Base-by-base conservation (phyloP, 2,329 filamentous ascomycete species). In the Fusarium irregulare region DNA sequence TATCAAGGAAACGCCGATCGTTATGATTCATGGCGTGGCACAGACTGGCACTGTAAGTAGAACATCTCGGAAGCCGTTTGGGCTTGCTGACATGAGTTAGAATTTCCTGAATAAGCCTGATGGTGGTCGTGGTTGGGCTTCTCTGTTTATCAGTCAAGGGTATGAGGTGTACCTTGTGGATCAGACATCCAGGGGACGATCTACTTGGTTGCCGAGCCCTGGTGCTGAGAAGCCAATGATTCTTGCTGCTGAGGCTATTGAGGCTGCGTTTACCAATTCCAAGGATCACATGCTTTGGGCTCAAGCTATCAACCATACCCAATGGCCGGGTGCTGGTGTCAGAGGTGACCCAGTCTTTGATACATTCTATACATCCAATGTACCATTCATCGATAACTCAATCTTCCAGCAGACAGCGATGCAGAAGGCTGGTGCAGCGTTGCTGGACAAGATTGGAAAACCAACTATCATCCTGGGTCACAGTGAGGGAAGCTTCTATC, bases 401-500 rank as follows among this genome's bases (percentile, higher is more conserved):
- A 68, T 47, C 0, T 70, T 68, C 48, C 72, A 74, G 4, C 72
- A 74, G 10, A 55, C 54, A 6, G 41, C 68, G 0, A 63, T 74
- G 4, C 72, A 74, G 16, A 58, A 56, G 4, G 72, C 72, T 1
- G 81, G 83, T 5, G 78, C 80, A 6, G 80, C 78, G 2, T 77
- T 85, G 3, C 73, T 85, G 7, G 82, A 84, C 64, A 78, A 68
- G 60, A 83, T 84, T 60, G 82, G 78, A 46, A 78, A 71, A 56
- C 82, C 81, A 1, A 77, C 68, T n/a, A 66, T 83, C 25, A 64
- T 84, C 21, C 41, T 83, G 20, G 82, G 79, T 23, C 84, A 87
- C 69, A 85, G 82, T 20, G 81, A 85, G 64, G 85, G 83, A 4
- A 83, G 82, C 5, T 64, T 80, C 0, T 75, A 80, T 60, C 80